Conservation (phyloP, 2,329 filamentous ascomycete genomes). For the Fusarium palustre region DNA sequence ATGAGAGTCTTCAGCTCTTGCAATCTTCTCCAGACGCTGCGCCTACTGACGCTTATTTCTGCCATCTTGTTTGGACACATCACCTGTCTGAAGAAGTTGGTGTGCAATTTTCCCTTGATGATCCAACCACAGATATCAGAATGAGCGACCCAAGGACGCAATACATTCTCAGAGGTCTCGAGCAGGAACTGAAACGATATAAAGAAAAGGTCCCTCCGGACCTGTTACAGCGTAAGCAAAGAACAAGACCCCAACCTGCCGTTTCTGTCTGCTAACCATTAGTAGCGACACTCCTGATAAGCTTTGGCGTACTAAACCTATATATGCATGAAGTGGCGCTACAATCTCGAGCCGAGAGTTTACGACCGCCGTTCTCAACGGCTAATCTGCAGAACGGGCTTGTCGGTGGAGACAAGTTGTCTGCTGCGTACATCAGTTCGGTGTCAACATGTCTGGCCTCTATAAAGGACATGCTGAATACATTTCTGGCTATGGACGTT, state of each 20-base stretch:
- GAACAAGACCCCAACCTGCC: neutral
- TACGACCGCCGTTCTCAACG: conserved; percentile 60
- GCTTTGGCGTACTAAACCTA: conserved; percentile 73
- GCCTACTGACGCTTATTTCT: conserved; percentile 68
- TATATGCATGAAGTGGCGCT: conserved; percentile 83
- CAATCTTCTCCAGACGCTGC: conserved; percentile 65
- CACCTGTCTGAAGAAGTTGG: conserved; percentile 76
- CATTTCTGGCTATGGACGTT: conserved; percentile 71
- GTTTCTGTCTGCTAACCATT: conserved; percentile 26
- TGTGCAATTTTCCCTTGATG: conserved; percentile 74
- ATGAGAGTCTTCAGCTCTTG: conserved; percentile 68
- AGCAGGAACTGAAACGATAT: conserved; percentile 73
- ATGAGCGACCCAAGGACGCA: conserved; percentile 73
- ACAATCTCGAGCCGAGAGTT: conserved; percentile 71
- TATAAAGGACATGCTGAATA: conserved; percentile 74
- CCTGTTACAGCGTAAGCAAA: conserved; percentile 65
- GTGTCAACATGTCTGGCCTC: conserved; percentile 74
- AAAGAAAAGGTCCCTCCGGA: conserved; percentile 64
- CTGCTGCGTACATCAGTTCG: conserved; percentile 71
- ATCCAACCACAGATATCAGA: conserved; percentile 64
- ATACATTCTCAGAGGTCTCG: conserved; percentile 72
- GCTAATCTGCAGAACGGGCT: conserved; percentile 59
- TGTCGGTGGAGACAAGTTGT: conserved; percentile 55
- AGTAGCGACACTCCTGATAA: conserved; percentile 70
- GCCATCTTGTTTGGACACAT: conserved; percentile 69